Evolutionary conservation across 768 basidiomycete species (phyloP).

Genomic region (Termitomyces sp.): DNA sequence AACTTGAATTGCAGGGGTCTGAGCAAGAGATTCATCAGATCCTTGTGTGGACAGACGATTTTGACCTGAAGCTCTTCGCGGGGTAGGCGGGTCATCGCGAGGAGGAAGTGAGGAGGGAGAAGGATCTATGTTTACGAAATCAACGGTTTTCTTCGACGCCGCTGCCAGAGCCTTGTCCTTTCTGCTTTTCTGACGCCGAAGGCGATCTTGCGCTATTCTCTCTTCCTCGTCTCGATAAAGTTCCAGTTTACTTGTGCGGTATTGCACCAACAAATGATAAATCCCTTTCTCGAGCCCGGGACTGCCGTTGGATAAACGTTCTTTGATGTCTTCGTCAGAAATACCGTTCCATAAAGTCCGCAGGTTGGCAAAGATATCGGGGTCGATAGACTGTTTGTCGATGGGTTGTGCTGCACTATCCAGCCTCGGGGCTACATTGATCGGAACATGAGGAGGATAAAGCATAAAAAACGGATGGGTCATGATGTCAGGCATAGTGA

Average conservation of each 20-base stretch:
- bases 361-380: constrained; percentile 85
- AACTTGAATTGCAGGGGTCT: constrained; percentile 11
- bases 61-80: constrained; percentile 43
- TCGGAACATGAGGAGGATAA: constrained; percentile 37
- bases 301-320: constrained; percentile 56
- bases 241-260: constrained; percentile 70
- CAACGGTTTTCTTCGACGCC: constrained; percentile 18
- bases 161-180: constrained; percentile 21
- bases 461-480: constrained; percentile 74
- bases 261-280: constrained; percentile 84
- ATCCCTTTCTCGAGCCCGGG: constrained; percentile 96
- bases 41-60: constrained; percentile 14
- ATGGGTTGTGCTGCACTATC: constrained; percentile 69
- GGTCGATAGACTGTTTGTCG: constrained; percentile 63
- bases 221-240: constrained; percentile 71
- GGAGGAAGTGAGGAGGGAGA: constrained; percentile 40
- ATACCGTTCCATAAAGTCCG: constrained; percentile 88
- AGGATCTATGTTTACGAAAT: constrained; percentile 14
- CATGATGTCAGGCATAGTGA: constrained; percentile 79
- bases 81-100: constrained; percentile 56
- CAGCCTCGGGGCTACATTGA: constrained; percentile 49
- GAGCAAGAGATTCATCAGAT: constrained; percentile 14
- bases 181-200: constrained; percentile 28
- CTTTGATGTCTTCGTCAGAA: constrained; percentile 66
- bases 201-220: constrained; percentile 26